A percentile compares a stretch with the other conserved stretches of the same genome.
phyloP scores from a whole-genome alignment of 2,329 filamentous ascomycete genomes.

The Penicillium sp. region DNA sequence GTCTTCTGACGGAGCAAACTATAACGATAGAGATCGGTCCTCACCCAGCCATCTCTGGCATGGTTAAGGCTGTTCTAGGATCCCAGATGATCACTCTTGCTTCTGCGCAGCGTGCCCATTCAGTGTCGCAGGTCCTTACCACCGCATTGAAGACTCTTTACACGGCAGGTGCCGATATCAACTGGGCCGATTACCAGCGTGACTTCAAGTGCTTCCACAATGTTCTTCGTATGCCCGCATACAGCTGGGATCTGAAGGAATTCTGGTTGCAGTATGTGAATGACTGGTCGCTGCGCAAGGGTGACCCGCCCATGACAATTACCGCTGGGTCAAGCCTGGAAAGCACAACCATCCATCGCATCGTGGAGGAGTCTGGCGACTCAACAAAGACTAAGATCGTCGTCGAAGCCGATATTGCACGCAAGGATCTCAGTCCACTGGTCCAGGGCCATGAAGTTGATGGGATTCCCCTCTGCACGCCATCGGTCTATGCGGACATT shows the following conservation, averaged over 20 bases:
- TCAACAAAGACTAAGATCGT: not conserved
- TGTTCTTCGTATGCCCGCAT: not conserved
- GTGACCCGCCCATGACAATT: too few species aligned
- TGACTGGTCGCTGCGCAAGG: not conserved
- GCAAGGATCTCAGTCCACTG: slow-evolving; percentile 14
- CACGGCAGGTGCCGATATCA: not conserved
- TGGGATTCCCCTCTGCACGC: slow-evolving; percentile 24
- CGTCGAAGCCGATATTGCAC: slow-evolving; percentile 18
- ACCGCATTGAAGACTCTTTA: not conserved
- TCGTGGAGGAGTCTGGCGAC: not conserved
- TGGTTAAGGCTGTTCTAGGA: too few species aligned
- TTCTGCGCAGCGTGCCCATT: too few species aligned
- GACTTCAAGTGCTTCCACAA: not conserved
- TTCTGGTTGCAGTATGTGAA: not conserved
- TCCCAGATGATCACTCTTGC: too few species aligned
- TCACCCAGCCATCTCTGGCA: too few species aligned
- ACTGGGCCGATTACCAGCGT: not conserved
- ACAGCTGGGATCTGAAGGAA: not conserved
- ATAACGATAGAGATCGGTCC: too few species aligned
- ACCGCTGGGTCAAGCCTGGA: not conserved
- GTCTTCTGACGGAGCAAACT: too few species aligned
- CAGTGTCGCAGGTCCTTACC: too few species aligned
- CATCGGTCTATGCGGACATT: slow-evolving; percentile 27
- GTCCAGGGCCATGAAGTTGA: slow-evolving; percentile 26
- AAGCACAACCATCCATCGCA: not conserved